These are phyloP conservation scores for Cyphellophora attinorum DNA, from an alignment of 2,329 filamentous ascomycete genomes.

Conservation along the genomic window DNA sequence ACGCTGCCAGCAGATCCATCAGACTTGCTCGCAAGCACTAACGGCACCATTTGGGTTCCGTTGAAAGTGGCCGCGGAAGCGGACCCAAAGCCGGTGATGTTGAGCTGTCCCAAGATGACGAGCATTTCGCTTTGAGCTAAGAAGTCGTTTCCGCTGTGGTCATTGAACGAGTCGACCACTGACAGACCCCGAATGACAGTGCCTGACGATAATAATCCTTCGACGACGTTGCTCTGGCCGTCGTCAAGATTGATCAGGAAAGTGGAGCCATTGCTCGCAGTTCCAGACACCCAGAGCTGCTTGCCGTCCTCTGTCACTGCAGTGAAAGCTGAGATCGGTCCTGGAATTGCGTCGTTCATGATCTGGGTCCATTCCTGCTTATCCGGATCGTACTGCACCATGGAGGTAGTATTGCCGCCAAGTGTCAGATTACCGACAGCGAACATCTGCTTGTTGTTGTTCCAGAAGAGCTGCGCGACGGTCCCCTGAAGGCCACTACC, in stretches of 20 bases:
- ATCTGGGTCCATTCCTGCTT: conserved; percentile 57
- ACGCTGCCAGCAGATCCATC: conserved; percentile 63
- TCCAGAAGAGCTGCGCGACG: conserved; percentile 68
- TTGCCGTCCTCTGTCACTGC: conserved; percentile 62
- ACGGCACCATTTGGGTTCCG: conserved; percentile 67
- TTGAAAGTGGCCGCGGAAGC: conserved; percentile 84
- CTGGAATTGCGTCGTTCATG: conserved; percentile 57
- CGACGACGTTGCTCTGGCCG: conserved; percentile 57
- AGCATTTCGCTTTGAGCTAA: conserved; percentile 61
- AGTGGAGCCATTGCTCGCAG: conserved; percentile 54
- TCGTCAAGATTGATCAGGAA: conserved; percentile 81
- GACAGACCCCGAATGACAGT: conserved; percentile 73
- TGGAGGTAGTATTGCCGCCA: conserved; percentile 53
- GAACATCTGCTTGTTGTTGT: conserved; percentile 59
- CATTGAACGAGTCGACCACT: conserved; percentile 60
- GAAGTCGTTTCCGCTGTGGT: conserved; percentile 56
- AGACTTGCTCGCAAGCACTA: conserved; percentile 63
- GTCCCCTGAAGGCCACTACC: conserved; percentile 62
- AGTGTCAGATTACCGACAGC: conserved; percentile 68
- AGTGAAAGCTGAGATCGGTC: conserved; percentile 67
- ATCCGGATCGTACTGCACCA: conserved; percentile 65
- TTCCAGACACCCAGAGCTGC: conserved; percentile 75
- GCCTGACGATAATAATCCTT: conserved; percentile 50
- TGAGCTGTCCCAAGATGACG: conserved; percentile 75
- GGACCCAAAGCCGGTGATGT: conserved; percentile 64